Base-by-base conservation (phyloP, 257 asterid species). In the Solanum chiquidenum region DNA sequence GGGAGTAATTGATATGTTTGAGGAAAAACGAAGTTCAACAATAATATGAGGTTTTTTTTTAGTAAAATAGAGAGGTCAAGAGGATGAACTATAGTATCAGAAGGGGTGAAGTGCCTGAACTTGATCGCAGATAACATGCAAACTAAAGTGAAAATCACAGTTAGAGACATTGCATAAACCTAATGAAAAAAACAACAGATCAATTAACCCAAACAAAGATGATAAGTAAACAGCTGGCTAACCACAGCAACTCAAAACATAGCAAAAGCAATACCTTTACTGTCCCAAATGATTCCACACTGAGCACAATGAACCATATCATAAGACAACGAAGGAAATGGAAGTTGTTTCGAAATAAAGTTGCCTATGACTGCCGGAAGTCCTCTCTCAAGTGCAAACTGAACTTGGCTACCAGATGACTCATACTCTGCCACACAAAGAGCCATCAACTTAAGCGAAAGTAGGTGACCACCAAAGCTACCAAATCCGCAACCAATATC, bases 401-500 rank as follows among this genome's bases (percentile, higher is more conserved):
- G 99, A 87, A 96, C 98, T 93, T 97, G 99, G 94, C 99, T 97
- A 88, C 98, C 99, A 29, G 98, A 95, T 85, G 93, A 89, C 90
- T 97, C 99, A 89, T 96, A 97, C 64, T 98, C 93, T 88, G 99
- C 99, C 89, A 94, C 87, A 93, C 99, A 97, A 88, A 95, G 92
- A 64, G 98, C 94, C 99, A 96, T 96, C 95, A 94, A 87, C 90
- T 95, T 93, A 44, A 97, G 96, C 18, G 98, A 92, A 87, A 96
- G 98, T 90, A 97, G 89, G 90, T 94, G 99, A 66, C 98, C 94
- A 72, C 97, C 94, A 90, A 97, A 96, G 95, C 97, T 97, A 89
- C 99, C 99, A 90, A 97, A 97, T 42, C 99, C 99, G 66, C 99
- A 97, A 52, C 98, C 99, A 90, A 95, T 94, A 92, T 97, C 99